Percentiles rank a stretch among this genome's conserved stretches.
phyloP scores from a whole-genome alignment of 768 basidiomycete genomes.

The Xerocomellus amylosporus region DNA sequence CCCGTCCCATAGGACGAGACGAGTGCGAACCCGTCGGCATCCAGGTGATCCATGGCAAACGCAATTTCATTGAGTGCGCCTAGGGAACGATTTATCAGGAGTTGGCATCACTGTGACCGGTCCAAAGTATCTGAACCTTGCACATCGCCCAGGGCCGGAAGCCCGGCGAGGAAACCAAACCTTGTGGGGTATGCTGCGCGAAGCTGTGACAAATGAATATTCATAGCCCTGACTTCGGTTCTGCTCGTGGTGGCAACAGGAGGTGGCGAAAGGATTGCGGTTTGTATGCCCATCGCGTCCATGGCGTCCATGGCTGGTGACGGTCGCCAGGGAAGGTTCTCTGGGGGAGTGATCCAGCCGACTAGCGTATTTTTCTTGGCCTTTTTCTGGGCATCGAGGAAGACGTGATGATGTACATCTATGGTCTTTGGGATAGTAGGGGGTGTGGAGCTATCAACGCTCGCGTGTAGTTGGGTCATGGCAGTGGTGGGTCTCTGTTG shows the following conservation, averaged over 20 bases:
- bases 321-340: conserved; percentile 64
- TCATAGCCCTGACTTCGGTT: conserved; percentile 43
- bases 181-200: conserved; percentile 48
- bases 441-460: neutral
- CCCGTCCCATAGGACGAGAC: conserved; percentile 67
- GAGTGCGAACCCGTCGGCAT: conserved; percentile 63
- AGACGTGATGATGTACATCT: conserved; percentile 80
- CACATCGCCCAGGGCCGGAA: conserved; percentile 62
- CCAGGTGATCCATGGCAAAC: conserved; percentile 57
- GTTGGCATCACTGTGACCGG: neutral
- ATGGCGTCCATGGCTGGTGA: conserved; percentile 59
- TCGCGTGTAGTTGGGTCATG: conserved; percentile 17
- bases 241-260: conserved; percentile 48
- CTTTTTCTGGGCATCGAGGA: conserved; percentile 53
- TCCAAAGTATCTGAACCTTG: conserved; percentile 40
- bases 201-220: conserved; percentile 46
- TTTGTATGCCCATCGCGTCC: conserved; percentile 55
- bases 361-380: conserved; percentile 40
- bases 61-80: conserved; percentile 59
- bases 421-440: conserved; percentile 29
- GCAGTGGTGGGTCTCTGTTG: neutral
- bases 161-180: conserved; percentile 69
- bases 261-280: conserved; percentile 67
- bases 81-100: conserved; percentile 26
- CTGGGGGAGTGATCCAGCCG: conserved; percentile 63